phyloP scores from a whole-genome alignment of 140 eudicot genomes.

The Senecio squalidus region DNA sequence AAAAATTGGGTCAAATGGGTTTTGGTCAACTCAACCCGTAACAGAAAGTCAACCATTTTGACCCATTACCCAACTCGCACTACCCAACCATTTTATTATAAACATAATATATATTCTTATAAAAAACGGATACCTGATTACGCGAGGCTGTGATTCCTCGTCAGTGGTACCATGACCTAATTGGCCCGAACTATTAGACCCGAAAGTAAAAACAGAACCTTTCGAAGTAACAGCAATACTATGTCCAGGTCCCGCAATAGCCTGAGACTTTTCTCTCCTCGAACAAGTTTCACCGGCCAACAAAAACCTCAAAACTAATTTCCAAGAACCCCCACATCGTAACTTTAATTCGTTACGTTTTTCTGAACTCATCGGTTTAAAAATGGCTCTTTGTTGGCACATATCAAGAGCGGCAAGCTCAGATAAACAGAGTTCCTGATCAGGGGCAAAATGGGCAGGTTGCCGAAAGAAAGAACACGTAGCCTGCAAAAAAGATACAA shows the following conservation, averaged over 20 bases:
- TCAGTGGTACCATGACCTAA: slow-evolving; percentile 84
- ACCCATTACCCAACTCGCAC: not conserved
- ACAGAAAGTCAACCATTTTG: no score
- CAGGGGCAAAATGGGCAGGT: slow-evolving; percentile 93
- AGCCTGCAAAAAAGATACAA: slow-evolving; percentile 56
- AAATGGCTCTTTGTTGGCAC: slow-evolving; percentile 87
- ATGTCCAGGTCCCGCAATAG: slow-evolving; percentile 96
- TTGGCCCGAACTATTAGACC: slow-evolving; percentile 87
- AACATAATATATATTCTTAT: not conserved
- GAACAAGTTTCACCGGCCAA: slow-evolving; percentile 88
- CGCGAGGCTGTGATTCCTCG: slow-evolving; percentile 69
- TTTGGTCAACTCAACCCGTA: not conserved
- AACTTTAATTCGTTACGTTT: slow-evolving; percentile 49
- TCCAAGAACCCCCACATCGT: slow-evolving; percentile 96
- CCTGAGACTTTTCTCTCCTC: slow-evolving; percentile 90
- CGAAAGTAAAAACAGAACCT: slow-evolving; percentile 78
- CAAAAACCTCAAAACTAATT: slow-evolving; percentile 76
- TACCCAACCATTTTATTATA: not conserved
- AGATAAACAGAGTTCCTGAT: slow-evolving; percentile 65
- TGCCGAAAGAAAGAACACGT: slow-evolving; percentile 89
- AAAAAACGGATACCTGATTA: slow-evolving; percentile 44
- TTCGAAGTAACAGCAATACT: slow-evolving; percentile 86
- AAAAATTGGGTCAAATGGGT: not conserved
- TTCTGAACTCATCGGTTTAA: slow-evolving; percentile 70
- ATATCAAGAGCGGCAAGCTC: slow-evolving; percentile 98